phyloP scores from a whole-genome alignment of 306 rosid genomes.

The Albizia julibrissin region DNA sequence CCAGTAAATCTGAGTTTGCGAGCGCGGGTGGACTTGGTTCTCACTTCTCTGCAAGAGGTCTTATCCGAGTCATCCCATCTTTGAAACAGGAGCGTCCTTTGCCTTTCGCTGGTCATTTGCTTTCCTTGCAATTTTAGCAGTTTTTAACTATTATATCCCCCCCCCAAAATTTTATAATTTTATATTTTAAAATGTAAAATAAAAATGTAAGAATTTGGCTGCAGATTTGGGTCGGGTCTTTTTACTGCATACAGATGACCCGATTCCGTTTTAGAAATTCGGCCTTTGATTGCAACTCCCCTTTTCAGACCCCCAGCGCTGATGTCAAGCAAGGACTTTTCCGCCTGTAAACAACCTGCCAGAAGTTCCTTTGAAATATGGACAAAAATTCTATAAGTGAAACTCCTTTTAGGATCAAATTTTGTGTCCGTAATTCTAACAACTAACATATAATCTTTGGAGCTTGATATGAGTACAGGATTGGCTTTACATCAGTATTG shows the following conservation, averaged over 20 bases:
- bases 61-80: constrained; percentile 18
- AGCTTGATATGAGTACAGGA: background rate
- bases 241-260: background rate
- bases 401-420: background rate
- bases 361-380: background rate
- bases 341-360: background rate
- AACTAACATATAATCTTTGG: background rate
- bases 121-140: background rate
- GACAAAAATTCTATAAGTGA: background rate
- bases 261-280: background rate
- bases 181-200: too few relatives aligned
- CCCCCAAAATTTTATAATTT: too few relatives aligned
- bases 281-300: background rate
- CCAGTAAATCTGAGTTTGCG: constrained; percentile 38
- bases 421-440: background rate
- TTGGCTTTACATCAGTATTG: background rate
- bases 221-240: background rate
- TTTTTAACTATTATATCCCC: background rate
- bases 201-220: background rate
- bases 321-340: background rate
- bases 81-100: constrained; percentile 14
- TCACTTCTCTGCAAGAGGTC: constrained; percentile 8
- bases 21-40: background rate
- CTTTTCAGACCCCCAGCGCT: background rate
- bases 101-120: background rate